phyloP scores from a whole-genome alignment of 2,329 filamentous ascomycete genomes.

The Thelonectria olida region DNA sequence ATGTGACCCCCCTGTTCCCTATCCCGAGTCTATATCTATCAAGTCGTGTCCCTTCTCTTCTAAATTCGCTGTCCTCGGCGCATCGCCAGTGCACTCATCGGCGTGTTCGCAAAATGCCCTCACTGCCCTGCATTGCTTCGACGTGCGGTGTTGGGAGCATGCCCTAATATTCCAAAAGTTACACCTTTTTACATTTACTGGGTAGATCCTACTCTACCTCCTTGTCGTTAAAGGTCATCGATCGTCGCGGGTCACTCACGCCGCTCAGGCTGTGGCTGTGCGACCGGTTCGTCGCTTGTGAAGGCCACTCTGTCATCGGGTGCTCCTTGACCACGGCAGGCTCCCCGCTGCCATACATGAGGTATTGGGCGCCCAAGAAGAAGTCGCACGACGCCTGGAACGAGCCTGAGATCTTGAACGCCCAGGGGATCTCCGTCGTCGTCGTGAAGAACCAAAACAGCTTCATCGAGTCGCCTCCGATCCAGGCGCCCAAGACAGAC shows the following conservation, averaged over 20 bases:
- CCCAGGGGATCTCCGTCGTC: slow-evolving; percentile 74
- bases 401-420: slow-evolving; percentile 84
- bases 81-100: neutral
- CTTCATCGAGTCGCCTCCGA: slow-evolving; percentile 85
- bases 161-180: slow-evolving; percentile 20
- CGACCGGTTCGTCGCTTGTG: slow-evolving; percentile 35
- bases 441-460: slow-evolving; percentile 86
- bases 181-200: slow-evolving; percentile 15
- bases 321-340: slow-evolving; percentile 48
- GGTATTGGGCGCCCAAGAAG: slow-evolving; percentile 79
- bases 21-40: slow-evolving; percentile 1
- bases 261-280: slow-evolving; percentile 50
- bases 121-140: slow-evolving; percentile 1
- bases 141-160: slow-evolving; percentile 16
- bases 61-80: neutral
- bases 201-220: slow-evolving; percentile 38
- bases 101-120: slow-evolving; percentile 6
- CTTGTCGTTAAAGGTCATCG: slow-evolving; percentile 48
- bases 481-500: slow-evolving; percentile 80
- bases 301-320: slow-evolving; percentile 47
- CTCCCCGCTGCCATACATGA: slow-evolving; percentile 69
- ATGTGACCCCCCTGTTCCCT: neutral
- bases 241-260: slow-evolving; percentile 51
- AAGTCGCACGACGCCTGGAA: slow-evolving; percentile 83
- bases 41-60: neutral